These are phyloP conservation scores for Cordyceps cicadae DNA, from an alignment of 2,329 filamentous ascomycete genomes.

Conservation along the genomic window DNA sequence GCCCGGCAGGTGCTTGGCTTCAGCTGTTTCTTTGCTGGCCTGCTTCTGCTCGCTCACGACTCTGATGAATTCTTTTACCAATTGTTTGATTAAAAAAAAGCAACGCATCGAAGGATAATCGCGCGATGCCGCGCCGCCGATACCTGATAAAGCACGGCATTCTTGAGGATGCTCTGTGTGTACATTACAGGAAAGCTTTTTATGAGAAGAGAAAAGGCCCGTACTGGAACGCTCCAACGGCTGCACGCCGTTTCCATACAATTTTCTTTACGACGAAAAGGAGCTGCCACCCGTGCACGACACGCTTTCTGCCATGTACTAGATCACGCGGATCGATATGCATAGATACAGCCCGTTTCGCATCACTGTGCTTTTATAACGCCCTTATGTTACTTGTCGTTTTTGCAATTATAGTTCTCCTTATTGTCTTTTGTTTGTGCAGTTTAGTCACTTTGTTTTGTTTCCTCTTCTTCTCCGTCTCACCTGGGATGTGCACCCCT, in stretches of 20 bases:
- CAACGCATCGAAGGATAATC: conserved; percentile 14
- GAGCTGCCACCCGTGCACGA: conserved; percentile 5
- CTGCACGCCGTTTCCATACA: no score
- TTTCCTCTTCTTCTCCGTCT: conserved; percentile 14
- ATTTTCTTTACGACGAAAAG: conserved; percentile 11
- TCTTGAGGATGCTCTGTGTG: conserved; percentile 3
- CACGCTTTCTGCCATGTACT: conserved; percentile 8
- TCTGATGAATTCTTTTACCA: conserved; percentile 31
- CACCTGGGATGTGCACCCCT: not conserved
- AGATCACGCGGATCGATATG: conserved; percentile 12
- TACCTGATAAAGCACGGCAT: conserved; percentile 2
- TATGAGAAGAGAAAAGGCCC: conserved; percentile 6
- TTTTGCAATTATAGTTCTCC: conserved; percentile 13
- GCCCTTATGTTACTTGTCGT: conserved; percentile 22
- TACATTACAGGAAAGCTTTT: conserved; percentile 10
- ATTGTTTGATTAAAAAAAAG: conserved; percentile 23
- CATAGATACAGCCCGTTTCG: conserved; percentile 15
- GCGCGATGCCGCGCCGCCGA: not conserved
- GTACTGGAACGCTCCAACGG: not conserved
- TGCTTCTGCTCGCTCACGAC: conserved; percentile 28
- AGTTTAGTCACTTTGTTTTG: conserved; percentile 10
- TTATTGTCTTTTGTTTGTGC: conserved; percentile 2
- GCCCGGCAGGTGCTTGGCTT: conserved; percentile 12
- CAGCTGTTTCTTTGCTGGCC: conserved; percentile 11
- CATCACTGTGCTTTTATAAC: conserved; percentile 13